Percentiles rank a stretch among this genome's conserved stretches.
Conservation (phyloP, 1,139 yeast species). For the Pichia sp. region DNA sequence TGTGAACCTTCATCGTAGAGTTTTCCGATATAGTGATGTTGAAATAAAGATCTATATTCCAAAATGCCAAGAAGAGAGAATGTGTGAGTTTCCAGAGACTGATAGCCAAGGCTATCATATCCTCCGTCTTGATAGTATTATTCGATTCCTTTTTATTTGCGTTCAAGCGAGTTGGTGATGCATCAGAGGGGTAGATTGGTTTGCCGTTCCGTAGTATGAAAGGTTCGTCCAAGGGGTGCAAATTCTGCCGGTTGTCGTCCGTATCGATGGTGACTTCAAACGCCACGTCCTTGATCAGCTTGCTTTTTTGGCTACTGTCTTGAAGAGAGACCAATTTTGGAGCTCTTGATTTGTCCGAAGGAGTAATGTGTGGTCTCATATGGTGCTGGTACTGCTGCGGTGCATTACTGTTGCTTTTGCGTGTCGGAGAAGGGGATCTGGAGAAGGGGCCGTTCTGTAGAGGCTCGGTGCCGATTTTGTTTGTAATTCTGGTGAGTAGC, state of each 20-base stretch:
- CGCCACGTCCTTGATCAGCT: slow-evolving; percentile 28
- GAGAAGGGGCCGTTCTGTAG: not conserved
- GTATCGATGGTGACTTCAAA: slow-evolving; percentile 26
- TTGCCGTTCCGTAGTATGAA: slow-evolving; percentile 20
- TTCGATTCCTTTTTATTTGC: too few relatives aligned
- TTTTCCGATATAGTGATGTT: slow-evolving; percentile 24
- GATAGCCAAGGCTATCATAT: slow-evolving; percentile 11
- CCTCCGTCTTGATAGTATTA: slow-evolving; percentile 4
- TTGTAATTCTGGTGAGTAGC: slow-evolving; percentile 1
- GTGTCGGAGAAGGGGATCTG: not conserved
- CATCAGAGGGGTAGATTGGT: slow-evolving; percentile 14
- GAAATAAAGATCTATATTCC: slow-evolving; percentile 28
- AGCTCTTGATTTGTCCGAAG: not conserved
- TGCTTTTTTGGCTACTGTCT: not conserved
- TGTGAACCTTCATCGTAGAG: slow-evolving; percentile 25
- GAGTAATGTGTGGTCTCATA: not conserved
- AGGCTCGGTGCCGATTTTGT: not conserved
- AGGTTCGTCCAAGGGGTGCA: slow-evolving; percentile 33
- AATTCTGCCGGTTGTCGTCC: slow-evolving; percentile 15
- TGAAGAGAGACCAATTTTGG: not conserved
- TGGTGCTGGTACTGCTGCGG: not conserved
- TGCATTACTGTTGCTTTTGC: not conserved
- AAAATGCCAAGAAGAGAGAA: slow-evolving; percentile 18
- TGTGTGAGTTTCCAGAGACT: slow-evolving; percentile 7
- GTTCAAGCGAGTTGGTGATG: not conserved